phyloP scores from a whole-genome alignment of 2,329 filamentous ascomycete species.

The Dichotomopilus funicola region DNA sequence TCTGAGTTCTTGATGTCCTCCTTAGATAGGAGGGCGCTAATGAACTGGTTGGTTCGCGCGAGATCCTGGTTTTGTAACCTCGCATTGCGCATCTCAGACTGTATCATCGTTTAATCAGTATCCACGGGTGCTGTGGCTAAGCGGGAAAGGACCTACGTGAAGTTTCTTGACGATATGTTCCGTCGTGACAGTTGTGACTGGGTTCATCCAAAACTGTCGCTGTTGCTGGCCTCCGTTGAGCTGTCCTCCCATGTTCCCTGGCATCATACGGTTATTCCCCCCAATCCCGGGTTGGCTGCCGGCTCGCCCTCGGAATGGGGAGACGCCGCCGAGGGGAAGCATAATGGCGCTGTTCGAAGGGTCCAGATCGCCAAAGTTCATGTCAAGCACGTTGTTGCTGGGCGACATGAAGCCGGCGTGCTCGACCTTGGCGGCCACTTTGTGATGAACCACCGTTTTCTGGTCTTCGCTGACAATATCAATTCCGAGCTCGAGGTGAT shows the following conservation, averaged over 20 bases:
- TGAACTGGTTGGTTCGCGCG: constrained; percentile 71
- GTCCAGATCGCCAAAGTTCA: constrained; percentile 89
- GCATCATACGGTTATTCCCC: constrained; percentile 56
- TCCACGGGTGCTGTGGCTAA: neutral
- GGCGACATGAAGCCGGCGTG: constrained; percentile 79
- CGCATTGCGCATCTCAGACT: constrained; percentile 88
- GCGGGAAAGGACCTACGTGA: constrained; percentile 51
- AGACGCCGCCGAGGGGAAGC: constrained; percentile 60
- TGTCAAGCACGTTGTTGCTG: constrained; percentile 71
- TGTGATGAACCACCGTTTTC: constrained; percentile 97
- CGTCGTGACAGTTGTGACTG: constrained; percentile 60
- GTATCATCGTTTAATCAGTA: constrained; percentile 8
- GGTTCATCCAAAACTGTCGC: constrained; percentile 78
- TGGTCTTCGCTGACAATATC: constrained; percentile 99
- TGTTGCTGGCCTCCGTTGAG: constrained; percentile 61
- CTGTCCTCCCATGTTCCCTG: constrained; percentile 43
- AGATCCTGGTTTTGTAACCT: constrained; percentile 84
- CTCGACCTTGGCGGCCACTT: constrained; percentile 94
- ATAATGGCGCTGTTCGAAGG: constrained; percentile 69
- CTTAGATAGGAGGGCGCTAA: constrained; percentile 68
- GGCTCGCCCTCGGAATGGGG: constrained; percentile 59
- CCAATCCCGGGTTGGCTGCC: constrained; percentile 59
- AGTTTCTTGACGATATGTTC: constrained; percentile 90
- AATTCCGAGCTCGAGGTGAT: constrained; percentile 90
- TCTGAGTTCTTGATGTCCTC: constrained; percentile 57